A percentile compares a stretch with the other conserved stretches of the same genome.
Evolutionary conservation across 306 rosid species (phyloP).

Genomic region (Malus asiatica): DNA sequence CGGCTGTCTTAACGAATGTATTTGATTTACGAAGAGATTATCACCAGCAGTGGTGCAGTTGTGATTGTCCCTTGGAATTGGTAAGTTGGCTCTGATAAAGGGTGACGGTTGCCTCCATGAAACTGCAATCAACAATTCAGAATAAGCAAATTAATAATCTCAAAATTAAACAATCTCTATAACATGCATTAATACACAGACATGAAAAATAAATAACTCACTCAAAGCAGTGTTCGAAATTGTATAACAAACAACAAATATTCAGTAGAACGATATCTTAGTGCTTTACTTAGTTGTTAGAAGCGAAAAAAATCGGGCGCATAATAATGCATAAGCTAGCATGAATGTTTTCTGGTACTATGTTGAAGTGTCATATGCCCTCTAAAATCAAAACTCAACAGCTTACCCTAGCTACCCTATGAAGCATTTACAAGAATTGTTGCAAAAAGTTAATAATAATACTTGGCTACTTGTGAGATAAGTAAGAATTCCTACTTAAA

Average conservation of each 20-base stretch:
- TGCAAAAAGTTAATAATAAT: background rate
- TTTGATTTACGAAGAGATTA: conserved; percentile 44
- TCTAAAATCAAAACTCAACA: background rate
- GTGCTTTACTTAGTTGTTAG: background rate
- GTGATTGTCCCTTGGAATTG: conserved; percentile 90
- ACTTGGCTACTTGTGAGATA: no score
- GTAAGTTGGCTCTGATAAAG: conserved; percentile 58
- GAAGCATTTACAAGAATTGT: background rate
- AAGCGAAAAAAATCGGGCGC: no score
- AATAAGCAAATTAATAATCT: conserved; percentile 15
- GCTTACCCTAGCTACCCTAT: background rate
- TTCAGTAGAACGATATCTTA: background rate
- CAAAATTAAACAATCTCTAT: conserved; percentile 14
- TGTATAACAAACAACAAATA: background rate
- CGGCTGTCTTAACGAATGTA: no score
- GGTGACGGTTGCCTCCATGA: conserved; percentile 65
- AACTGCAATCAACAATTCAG: conserved; percentile 39
- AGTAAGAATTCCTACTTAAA: no score
- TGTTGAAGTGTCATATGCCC: no score
- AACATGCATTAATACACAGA: background rate
- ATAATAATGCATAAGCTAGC: no score
- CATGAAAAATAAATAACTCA: background rate
- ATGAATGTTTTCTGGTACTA: no score
- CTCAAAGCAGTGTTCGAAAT: background rate
- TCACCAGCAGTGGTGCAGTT: conserved; percentile 74